Conservation (phyloP, 345 rosid genomes). For the Anastatica hierochuntica region DNA sequence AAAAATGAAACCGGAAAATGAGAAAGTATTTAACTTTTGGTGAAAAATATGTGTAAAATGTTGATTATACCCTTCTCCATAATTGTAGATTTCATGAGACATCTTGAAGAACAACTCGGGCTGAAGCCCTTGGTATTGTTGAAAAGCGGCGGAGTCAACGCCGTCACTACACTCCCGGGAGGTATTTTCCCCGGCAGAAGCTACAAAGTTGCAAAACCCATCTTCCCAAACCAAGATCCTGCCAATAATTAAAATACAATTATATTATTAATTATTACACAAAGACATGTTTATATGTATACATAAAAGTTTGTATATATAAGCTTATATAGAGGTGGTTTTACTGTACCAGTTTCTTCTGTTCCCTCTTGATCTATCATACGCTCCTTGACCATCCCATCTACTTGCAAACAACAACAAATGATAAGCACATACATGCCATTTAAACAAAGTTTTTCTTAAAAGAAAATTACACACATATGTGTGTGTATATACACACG, state of each 20-base stretch:
- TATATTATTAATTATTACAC: background rate
- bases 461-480: background rate
- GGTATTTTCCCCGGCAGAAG: conserved; percentile 50
- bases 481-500: too few species aligned
- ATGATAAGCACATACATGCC: background rate
- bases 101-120: conserved; percentile 97
- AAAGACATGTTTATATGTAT: background rate
- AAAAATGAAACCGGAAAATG: conserved; percentile 9
- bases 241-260: background rate
- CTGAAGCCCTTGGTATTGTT: conserved; percentile 77
- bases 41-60: background rate
- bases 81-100: conserved; percentile 98
- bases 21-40: background rate
- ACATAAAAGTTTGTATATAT: background rate
- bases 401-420: conserved; percentile 28
- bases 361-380: conserved; percentile 96
- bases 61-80: conserved; percentile 86
- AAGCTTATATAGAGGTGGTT: too few species aligned
- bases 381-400: conserved; percentile 94
- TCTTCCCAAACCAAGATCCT: conserved; percentile 99
- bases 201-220: conserved; percentile 95
- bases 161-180: conserved; percentile 42
- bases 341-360: conserved; percentile 76
- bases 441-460: background rate
- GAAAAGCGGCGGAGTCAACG: conserved; percentile 41